Base-by-base conservation (phyloP, 1,284 basidiomycete genomes). In the Termitomyces sp. region DNA sequence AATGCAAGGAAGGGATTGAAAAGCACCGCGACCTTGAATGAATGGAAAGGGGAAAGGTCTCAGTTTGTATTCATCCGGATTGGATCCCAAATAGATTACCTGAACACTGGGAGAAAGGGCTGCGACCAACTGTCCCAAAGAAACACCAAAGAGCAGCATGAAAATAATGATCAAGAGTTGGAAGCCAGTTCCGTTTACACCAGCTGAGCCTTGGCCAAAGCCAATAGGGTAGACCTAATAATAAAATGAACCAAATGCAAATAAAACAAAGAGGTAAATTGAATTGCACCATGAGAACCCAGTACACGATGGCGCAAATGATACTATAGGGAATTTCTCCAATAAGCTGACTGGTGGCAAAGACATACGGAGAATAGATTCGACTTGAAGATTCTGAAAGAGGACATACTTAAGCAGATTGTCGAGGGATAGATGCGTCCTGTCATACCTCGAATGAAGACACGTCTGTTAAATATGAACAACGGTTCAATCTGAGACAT, bases 251-350 rank as follows among this genome's bases (percentile, higher is more conserved):
- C 28, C 34, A 26, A 48, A 37, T 1, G 52, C 33, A n/a, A n/a
- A n/a, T n/a, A n/a, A 11, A 1, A 30, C 6, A 60, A 38, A 21
- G 41, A 34, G 26, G 11, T 7, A 33, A 13, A 53, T 54, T 26
- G 41, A 50, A 63, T 68, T n/a, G 46, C 50, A 80, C 80, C 83
- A 89, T 84, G 41, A 91, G 69, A 33, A 85, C 74, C 87, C 86
- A 93, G 72, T 91, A 94, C 0, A 84, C 75, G 50, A 85, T 66
- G 1, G 80, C 84, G 58, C 89, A 93, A 3, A 88, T 58, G 11
- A 89, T 67, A 41, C 82, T 88, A 70, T 90, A 88, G 1, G 89
- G 92, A 58, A 89, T 80, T 69, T 95, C 92, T 50, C 91, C 88
- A 18, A 91, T 66, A 38, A 94, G 75, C 64, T 93, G 91, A 9